phyloP scores from a whole-genome alignment of 805 yeast genomes.

The Kodamaea jinghongensis region DNA sequence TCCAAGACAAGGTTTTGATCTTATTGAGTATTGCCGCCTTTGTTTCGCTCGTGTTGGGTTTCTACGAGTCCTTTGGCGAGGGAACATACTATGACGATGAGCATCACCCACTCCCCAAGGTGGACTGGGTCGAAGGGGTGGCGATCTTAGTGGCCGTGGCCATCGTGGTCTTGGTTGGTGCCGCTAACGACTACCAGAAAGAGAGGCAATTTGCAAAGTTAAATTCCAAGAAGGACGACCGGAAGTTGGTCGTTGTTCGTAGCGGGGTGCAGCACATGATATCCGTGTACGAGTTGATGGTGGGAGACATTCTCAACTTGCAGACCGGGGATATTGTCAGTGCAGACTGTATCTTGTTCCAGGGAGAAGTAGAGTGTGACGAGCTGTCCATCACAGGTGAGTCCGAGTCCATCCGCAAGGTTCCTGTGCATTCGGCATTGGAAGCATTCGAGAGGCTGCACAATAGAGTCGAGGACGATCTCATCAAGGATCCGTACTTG shows the following conservation, averaged over 20 bases:
- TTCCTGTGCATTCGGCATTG: constrained; percentile 48
- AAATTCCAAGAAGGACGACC: constrained; percentile 83
- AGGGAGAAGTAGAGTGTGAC: constrained; percentile 82
- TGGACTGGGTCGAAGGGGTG: constrained; percentile 99
- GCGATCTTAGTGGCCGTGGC: constrained; percentile 90
- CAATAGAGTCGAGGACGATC: constrained; percentile 34
- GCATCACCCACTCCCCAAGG: constrained; percentile 73
- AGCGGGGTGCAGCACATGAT: constrained; percentile 65
- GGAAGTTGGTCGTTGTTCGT: constrained; percentile 74
- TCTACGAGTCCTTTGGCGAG: constrained; percentile 88
- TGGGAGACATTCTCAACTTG: constrained; percentile 78
- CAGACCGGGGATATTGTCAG: constrained; percentile 96
- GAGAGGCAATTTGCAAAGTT: constrained; percentile 88
- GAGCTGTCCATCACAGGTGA: constrained; percentile 95
- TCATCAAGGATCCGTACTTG: constrained; percentile 71
- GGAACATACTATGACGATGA: constrained; percentile 74
- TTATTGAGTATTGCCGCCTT: constrained; percentile 83
- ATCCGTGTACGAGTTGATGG: constrained; percentile 71
- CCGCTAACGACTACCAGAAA: constrained; percentile 94
- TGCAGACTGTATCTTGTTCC: constrained; percentile 74
- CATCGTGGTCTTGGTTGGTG: constrained; percentile 91
- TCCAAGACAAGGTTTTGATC: constrained; percentile 88
- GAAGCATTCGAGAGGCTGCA: constrained; percentile 26
- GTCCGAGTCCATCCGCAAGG: constrained; percentile 74
- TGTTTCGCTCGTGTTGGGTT: constrained; percentile 83